Base-by-base conservation (phyloP, 176 grass and related monocot species). In the Triticum timopheevii region DNA sequence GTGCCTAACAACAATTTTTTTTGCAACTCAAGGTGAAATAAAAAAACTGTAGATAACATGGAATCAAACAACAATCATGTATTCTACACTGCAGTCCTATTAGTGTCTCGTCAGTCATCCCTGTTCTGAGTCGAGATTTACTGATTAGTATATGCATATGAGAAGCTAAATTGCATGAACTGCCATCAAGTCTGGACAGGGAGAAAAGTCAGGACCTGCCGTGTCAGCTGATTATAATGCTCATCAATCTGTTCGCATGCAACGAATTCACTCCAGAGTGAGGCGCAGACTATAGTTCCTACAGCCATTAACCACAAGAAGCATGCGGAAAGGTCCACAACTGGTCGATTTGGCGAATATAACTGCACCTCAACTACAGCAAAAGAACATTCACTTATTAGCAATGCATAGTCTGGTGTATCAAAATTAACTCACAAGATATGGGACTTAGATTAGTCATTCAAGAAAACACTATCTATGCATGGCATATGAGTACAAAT, bases 231-330 rank as follows among this genome's bases (percentile, higher is more conserved):
- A 90, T 93, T 90, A 85, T 93, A 98, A 42, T 77, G 87, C 42
- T 98, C 96, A 78, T 98, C 93, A 81, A 93, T 83, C 75, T 98
- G 93, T 80, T 98, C 96, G 1, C 86, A 89, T 13, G 82, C 81
- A 90, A 98, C 63, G 3, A 90, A 93, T 83, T 96, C 96, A 90
- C 84, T 80, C 93, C 96, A 98, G 22, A 98, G 79, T 13, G 93
- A 94, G 76, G 96, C 84, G 82, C 91, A 91, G 40, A 96, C 84
- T 88, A 98, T 94, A 75, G 96, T 98, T 36, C 92, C 93, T 76
- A 98, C 89, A 69, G 96, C 93, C 92, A 98, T 96, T 87, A 98
- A 88, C 93, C 82, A 91, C 68, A 98, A 80, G 93, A 98, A 96
- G 73, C 79, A 83, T 82, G 96, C 93, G 61, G 96, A 98, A 47